Conservation (phyloP, 2,329 filamentous ascomycete species). For the Aspergillus pseudoglaucus region DNA sequence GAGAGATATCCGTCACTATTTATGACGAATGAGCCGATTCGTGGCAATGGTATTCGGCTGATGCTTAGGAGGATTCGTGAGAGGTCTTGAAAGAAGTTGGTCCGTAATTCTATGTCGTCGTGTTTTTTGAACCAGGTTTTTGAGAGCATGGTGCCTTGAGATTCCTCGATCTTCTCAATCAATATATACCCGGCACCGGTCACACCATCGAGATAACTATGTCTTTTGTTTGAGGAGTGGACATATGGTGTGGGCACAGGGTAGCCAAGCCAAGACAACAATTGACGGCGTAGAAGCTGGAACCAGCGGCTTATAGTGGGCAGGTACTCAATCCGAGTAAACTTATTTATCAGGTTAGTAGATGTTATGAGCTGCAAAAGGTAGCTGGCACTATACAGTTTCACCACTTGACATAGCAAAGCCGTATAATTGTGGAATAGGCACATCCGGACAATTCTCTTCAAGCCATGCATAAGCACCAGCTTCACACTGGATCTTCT, state of each 20-base stretch:
- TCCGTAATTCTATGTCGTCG: conserved; percentile 9
- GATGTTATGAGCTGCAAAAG: not conserved
- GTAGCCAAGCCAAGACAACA: conserved; percentile 4
- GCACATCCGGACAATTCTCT: conserved; percentile 18
- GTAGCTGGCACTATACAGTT: conserved; percentile 8
- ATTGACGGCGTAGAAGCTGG: conserved; percentile 4
- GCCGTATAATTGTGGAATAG: conserved; percentile 19
- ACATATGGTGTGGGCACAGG: conserved; percentile 2
- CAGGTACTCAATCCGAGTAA: conserved; percentile 6
- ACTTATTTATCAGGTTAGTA: not conserved
- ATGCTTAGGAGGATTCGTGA: conserved; percentile 13
- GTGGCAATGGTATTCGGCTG: conserved; percentile 16
- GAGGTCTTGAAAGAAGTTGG: conserved; percentile 13
- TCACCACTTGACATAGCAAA: conserved; percentile 20
- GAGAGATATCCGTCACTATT: conserved; percentile 17
- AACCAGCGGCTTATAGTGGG: conserved; percentile 3
- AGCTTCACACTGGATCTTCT: conserved; percentile 23
- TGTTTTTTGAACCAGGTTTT: conserved; percentile 12
- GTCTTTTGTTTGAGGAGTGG: not conserved
- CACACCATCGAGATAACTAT: not conserved
- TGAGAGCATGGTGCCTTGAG: conserved; percentile 17
- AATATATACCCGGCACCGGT: conserved; percentile 11
- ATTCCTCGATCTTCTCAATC: conserved; percentile 14
- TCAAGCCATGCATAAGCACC: conserved; percentile 23
- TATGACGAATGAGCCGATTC: conserved; percentile 30